Evolutionary conservation across 345 rosid species (phyloP).

Genomic region (Linum trigynum): DNA sequence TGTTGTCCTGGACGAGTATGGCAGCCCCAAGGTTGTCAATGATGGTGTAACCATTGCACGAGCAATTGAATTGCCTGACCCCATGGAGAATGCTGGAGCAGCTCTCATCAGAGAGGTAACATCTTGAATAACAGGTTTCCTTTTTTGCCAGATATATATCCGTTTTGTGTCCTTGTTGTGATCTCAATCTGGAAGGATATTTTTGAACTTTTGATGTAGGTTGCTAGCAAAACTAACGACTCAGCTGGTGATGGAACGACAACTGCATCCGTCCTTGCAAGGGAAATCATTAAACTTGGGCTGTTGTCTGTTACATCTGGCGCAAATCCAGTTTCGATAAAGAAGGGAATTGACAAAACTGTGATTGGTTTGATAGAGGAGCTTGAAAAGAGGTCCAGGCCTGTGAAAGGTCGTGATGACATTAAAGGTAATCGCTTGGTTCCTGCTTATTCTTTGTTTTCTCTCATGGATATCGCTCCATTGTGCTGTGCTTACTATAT

Average conservation of each 20-base stretch:
- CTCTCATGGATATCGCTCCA: too few relatives aligned
- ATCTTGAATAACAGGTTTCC: background rate
- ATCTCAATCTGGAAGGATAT: background rate
- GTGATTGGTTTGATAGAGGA: constrained; percentile 65
- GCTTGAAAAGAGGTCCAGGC: constrained; percentile 76
- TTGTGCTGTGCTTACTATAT: too few relatives aligned
- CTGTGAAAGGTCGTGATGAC: constrained; percentile 84
- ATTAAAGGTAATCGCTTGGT: constrained; percentile 43
- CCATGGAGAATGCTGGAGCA: constrained; percentile 99
- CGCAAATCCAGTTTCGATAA: constrained; percentile 85
- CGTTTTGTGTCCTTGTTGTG: background rate
- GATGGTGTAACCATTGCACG: constrained; percentile 97
- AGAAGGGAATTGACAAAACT: constrained; percentile 87
- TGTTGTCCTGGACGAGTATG: constrained; percentile 92
- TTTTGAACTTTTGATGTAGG: constrained; percentile 40
- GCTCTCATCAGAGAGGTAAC: constrained; percentile 94
- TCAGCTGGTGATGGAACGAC: constrained; percentile 99
- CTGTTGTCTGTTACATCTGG: constrained; percentile 90
- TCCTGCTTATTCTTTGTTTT: background rate
- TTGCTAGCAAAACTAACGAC: constrained; percentile 96
- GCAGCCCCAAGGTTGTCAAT: constrained; percentile 94
- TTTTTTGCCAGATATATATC: background rate
- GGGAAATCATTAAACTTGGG: constrained; percentile 85
- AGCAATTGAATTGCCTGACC: constrained; percentile 82
- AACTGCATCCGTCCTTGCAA: constrained; percentile 85